Conservation (phyloP, 2,329 filamentous ascomycete genomes). For the Fusarium sp. region DNA sequence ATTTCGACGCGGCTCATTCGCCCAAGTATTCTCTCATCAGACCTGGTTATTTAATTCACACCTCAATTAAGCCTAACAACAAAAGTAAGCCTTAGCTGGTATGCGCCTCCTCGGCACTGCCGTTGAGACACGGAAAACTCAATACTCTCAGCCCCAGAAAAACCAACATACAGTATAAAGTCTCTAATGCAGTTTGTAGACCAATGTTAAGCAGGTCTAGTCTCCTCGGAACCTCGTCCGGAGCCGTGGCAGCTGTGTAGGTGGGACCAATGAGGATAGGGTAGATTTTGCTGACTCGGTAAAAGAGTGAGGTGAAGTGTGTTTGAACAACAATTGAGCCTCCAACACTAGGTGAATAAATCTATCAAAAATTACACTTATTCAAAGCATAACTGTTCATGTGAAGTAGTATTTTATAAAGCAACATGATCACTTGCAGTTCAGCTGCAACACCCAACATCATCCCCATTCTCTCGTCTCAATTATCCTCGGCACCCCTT, state of each 20-base stretch:
- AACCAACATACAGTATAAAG: not conserved
- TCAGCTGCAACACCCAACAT: not conserved
- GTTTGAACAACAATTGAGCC: slow-evolving; percentile 1
- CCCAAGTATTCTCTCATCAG: not conserved
- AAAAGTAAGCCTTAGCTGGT: not conserved
- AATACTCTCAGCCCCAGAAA: not conserved
- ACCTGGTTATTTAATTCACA: not conserved
- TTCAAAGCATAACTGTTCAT: too few relatives aligned
- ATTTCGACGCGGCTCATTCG: not conserved
- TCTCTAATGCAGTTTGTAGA: not conserved
- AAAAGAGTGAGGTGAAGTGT: not conserved
- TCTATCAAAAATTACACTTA: not conserved
- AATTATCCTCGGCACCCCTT: slow-evolving; percentile 28
- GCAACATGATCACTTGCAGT: too few relatives aligned
- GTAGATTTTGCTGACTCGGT: slow-evolving; percentile 41
- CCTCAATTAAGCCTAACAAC: not conserved
- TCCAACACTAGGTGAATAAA: not conserved
- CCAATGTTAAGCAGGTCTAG: not conserved
- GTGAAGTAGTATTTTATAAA: too few relatives aligned
- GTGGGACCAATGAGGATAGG: slow-evolving; percentile 36
- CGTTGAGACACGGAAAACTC: not conserved
- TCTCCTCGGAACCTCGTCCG: not conserved
- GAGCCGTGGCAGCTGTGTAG: not conserved
- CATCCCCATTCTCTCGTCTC: not conserved
- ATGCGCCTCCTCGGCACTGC: not conserved